These are phyloP conservation scores for Acanthamoeba divionensis DNA, from an alignment of 208 protist species.

Conservation along the genomic window DNA sequence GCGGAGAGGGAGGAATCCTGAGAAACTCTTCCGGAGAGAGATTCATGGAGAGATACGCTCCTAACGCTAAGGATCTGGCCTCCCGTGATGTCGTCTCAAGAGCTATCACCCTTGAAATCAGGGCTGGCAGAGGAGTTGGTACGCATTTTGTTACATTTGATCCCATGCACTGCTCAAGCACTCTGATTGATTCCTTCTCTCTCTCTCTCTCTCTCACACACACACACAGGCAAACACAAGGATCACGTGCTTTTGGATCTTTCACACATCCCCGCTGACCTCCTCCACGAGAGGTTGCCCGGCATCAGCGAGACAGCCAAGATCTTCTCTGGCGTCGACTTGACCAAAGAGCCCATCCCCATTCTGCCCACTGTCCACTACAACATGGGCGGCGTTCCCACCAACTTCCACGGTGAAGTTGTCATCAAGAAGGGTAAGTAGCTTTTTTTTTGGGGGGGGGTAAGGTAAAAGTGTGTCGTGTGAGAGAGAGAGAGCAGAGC, in stretches of 20 bases:
- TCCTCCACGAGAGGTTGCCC: conserved; percentile 95
- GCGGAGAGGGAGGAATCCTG: conserved; percentile 95
- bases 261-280: conserved; percentile 77
- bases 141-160: not conserved
- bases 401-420: conserved; percentile 83
- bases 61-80: conserved; percentile 97
- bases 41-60: conserved; percentile 98
- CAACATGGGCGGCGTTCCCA: conserved; percentile 95
- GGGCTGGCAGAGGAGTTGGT: conserved; percentile 85
- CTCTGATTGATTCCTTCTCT: not conserved
- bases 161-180: not conserved
- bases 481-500: too few species aligned
- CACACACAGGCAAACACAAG: conserved; percentile 67
- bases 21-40: conserved; percentile 97
- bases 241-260: conserved; percentile 68
- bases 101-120: conserved; percentile 97
- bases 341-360: conserved; percentile 98
- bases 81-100: conserved; percentile 98
- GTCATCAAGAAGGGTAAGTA: conserved; percentile 60
- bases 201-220: not conserved
- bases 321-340: conserved; percentile 98
- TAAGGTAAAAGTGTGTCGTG: too few species aligned
- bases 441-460: too few species aligned
- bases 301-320: conserved; percentile 97
- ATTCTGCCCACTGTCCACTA: conserved; percentile 99